phyloP scores from a whole-genome alignment of 177 flowering plant species.

The Vitis hybrid region DNA sequence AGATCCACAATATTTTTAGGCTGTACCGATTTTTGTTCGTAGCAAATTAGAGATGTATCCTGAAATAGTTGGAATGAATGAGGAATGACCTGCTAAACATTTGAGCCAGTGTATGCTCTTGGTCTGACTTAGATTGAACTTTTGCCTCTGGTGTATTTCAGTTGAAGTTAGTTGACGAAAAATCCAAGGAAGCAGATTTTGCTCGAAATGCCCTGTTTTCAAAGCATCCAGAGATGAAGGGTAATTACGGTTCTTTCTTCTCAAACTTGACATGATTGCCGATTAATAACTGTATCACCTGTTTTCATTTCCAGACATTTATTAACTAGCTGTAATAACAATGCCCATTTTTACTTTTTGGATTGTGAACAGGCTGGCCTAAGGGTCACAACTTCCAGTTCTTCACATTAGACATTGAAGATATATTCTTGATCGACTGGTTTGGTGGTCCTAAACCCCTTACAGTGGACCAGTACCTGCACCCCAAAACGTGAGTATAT shows the following conservation, averaged over 20 bases:
- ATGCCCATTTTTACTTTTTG: background rate
- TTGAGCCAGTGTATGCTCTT: background rate
- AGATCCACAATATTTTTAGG: too few relatives aligned
- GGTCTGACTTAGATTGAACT: background rate
- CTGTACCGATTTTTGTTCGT: too few relatives aligned
- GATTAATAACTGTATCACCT: background rate
- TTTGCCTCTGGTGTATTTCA: constrained; percentile 22
- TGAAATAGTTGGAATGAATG: too few relatives aligned
- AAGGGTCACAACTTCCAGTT: constrained; percentile 69
- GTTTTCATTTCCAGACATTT: background rate
- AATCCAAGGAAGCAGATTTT: constrained; percentile 58
- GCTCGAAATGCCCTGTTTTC: constrained; percentile 72
- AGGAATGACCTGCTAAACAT: too few relatives aligned
- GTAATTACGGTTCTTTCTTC: constrained; percentile 28
- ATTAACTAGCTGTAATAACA: background rate
- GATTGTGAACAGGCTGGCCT: constrained; percentile 72
- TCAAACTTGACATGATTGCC: background rate
- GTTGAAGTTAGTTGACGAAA: constrained; percentile 50
- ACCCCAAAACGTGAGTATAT: constrained; percentile 51
- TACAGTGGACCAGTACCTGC: constrained; percentile 70
- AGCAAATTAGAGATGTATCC: too few relatives aligned
- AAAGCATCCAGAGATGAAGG: constrained; percentile 90
- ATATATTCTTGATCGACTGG: constrained; percentile 81
- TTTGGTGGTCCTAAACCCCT: constrained; percentile 89
- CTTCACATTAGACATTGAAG: constrained; percentile 70